phyloP scores from a whole-genome alignment of 352 stramenopile genomes.

The Pythium plurisporium region DNA sequence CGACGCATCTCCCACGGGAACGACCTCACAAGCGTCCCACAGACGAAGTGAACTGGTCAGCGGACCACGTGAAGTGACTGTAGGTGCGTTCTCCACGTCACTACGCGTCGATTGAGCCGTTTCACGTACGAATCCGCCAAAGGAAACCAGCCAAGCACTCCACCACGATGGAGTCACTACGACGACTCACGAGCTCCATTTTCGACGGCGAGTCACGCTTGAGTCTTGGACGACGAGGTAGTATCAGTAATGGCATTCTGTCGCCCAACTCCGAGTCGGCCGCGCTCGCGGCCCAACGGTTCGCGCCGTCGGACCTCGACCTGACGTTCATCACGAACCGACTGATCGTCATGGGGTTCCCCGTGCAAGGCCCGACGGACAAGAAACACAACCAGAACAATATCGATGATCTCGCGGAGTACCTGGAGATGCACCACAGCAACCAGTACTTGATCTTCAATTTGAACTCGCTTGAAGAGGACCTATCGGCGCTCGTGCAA shows the following conservation, averaged over 20 bases:
- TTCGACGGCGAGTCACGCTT: constrained; percentile 40
- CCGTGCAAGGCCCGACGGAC: constrained; percentile 47
- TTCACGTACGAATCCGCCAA: background rate
- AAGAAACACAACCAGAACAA: constrained; percentile 77
- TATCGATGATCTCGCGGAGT: constrained; percentile 53
- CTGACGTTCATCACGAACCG: constrained; percentile 73
- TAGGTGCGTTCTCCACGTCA: background rate
- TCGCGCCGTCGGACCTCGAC: constrained; percentile 40
- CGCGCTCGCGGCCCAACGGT: constrained; percentile 15
- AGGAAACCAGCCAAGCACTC: constrained; percentile 6
- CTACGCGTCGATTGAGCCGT: constrained; percentile 3
- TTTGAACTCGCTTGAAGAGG: constrained; percentile 53
- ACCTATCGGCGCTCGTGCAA: background rate
- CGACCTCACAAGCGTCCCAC: background rate
- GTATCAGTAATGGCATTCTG: constrained; percentile 24
- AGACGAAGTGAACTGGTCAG: background rate
- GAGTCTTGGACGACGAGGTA: constrained; percentile 32
- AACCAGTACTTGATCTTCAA: constrained; percentile 80
- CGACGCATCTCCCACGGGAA: background rate
- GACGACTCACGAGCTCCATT: constrained; percentile 67
- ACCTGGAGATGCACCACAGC: constrained; percentile 48
- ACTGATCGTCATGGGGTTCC: constrained; percentile 56
- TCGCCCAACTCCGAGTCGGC: constrained; percentile 19
- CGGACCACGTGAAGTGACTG: background rate
- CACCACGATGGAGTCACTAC: constrained; percentile 68